These are phyloP conservation scores for Starmerella khaoyaiensis DNA, from an alignment of 805 yeast genomes.

Conservation along the genomic window DNA sequence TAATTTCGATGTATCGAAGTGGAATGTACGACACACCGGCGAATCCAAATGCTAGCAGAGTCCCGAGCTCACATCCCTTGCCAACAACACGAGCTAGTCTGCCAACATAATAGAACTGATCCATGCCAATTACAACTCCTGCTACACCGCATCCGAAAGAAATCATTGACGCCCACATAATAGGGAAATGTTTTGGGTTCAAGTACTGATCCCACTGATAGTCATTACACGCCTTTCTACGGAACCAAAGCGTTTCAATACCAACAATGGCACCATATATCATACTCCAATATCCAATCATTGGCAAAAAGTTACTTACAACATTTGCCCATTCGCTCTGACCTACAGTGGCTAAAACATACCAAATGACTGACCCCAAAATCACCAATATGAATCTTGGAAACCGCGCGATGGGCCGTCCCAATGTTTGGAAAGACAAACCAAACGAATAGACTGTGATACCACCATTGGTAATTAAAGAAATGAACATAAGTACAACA, in stretches of 20 bases:
- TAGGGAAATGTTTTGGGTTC: conserved; percentile 43
- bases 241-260: conserved; percentile 61
- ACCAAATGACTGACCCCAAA: conserved; percentile 46
- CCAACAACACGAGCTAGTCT: conserved; percentile 57
- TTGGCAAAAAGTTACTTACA: conserved; percentile 70
- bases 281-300: conserved; percentile 86
- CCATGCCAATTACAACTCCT: conserved; percentile 80
- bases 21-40: conserved; percentile 52
- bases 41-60: conserved; percentile 65
- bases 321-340: conserved; percentile 58
- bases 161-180: conserved; percentile 56
- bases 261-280: conserved; percentile 60
- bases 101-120: conserved; percentile 73
- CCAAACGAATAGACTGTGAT: conserved; percentile 74
- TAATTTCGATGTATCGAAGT: conserved; percentile 52
- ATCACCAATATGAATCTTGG: conserved; percentile 74
- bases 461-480: conserved; percentile 70
- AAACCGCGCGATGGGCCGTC: conserved; percentile 38
- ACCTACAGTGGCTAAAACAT: conserved; percentile 65
- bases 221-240: conserved; percentile 38
- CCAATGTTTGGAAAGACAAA: conserved; percentile 52
- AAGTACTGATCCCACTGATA: conserved; percentile 73
- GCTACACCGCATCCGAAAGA: conserved; percentile 59
- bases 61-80: conserved; percentile 65
- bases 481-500: conserved; percentile 53